Evolutionary conservation across 2,329 filamentous ascomycete genomes (phyloP), one percentile per base, ranked within the genome.

Genomic region (Aspergillus spinulosporus): DNA sequence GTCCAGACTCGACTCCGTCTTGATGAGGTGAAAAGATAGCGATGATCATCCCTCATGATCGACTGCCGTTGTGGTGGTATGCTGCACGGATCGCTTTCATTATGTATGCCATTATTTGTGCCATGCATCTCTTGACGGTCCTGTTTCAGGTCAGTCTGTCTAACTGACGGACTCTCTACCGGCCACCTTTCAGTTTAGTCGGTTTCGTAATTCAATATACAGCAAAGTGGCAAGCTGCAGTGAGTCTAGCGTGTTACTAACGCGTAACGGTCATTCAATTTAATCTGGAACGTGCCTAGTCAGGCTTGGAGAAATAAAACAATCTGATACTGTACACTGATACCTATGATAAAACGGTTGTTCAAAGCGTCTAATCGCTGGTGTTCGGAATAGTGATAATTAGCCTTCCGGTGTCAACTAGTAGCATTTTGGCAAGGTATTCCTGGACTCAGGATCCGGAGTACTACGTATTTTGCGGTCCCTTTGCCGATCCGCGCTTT

Each of bases 71-170:
- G 44, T 21, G 44, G 43, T 31, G 43, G 26, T 6, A 14, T 47
- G 29, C n/a, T 34, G 44, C 44, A 47, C 44, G 44, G 44, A 47
- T 47, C 44, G 29, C 34, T 31, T 50, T 49, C 32, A 8, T 39
- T 12, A 29, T 49, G 47, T 12, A 28, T 50, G 28, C 48, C 42
- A 12, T 36, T 12, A 29, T 29, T 14, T 31, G 34, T 14, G 44
- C 21, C 44, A 21, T 34, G 29, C 44, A 47, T 21, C 21, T 34
- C 29, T 46, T 14, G 44, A 47, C 29, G 29, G 34, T 47, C 44
- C 44, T 47, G 26, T 21, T 26, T 21, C 21, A 21, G 21, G 21
- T 21, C 21, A 21, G 21, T 21, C 21, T 21, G 37, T 31, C 39
- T 8, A 43, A 8, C 32, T 9, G 9, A 21, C 31, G 9, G 31